Evolutionary conservation across 257 asterid genomes (phyloP), one percentile per base, ranked within the genome.

Genomic region (Pogostemon cablin): DNA sequence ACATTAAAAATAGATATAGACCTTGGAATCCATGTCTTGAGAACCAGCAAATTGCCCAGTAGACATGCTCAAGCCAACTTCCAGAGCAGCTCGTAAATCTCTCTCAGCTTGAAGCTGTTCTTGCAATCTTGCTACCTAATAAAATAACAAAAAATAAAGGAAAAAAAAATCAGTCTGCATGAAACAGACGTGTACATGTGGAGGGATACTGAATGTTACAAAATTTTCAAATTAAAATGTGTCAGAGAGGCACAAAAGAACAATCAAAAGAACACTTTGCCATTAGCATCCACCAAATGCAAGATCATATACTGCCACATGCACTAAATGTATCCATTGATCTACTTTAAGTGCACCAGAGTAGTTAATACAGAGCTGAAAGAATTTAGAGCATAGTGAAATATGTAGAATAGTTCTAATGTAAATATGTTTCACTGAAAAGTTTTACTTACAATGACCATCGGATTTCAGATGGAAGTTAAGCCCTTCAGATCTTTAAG

Each of bases 41-140:
- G 96, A 81, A 77, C 95, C 90, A 41, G 95, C 79, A 70, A 91
- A 72, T 68, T 93, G 96, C 57, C 91, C 99, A 68, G 99, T 83
- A 12, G 99, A 88, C 96, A 95, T 89, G 85, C 99, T 93, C 88
- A 93, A 78, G 20, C 98, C 98, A 75, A 91, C 95, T 83, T 93
- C 99, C 68, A 91, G 77, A 65, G 98, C 98, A 77, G 96, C 96
- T 80, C 96, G 85, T 61, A 91, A 80, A 84, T 95, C 99, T 84
- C 96, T 91, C 81, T 95, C 99, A 39, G 96, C 98, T 84, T 95
- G 98, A 78, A 93, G 78, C 79, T 95, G 99, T 77, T 91, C 98
- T 83, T 95, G 99, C 77, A 95, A 86, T 83, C 98, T 87, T 56
- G 96, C 89, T 54, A 91, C 98, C 99, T 95, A 57, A 71, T 50